Evolutionary conservation across 2,329 filamentous ascomycete genomes (phyloP).

Genomic region (Penicillium sp.): DNA sequence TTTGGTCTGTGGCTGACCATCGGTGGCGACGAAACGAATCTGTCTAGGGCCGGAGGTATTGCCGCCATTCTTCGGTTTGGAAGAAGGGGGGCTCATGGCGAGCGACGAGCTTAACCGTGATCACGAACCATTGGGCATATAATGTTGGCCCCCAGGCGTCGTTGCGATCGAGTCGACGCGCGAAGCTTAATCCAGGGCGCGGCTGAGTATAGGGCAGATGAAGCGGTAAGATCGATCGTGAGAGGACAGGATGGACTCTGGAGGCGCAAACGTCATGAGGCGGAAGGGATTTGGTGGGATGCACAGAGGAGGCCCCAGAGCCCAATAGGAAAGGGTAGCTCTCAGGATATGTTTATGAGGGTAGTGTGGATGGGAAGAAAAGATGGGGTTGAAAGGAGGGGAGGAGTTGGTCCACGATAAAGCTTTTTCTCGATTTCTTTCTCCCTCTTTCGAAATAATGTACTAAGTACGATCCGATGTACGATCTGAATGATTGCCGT

Average conservation of each 20-base stretch:
- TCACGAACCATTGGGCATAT: constrained; percentile 35
- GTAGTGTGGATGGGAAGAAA: neutral
- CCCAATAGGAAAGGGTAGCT: constrained; percentile 19
- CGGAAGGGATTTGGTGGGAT: constrained; percentile 5
- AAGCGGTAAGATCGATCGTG: constrained; percentile 15
- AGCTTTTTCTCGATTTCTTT: neutral
- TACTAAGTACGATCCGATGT: neutral
- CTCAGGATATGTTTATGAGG: neutral
- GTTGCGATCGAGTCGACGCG: constrained; percentile 2
- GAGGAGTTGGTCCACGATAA: neutral
- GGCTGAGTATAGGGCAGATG: constrained; percentile 7
- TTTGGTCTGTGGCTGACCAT: constrained; percentile 78
- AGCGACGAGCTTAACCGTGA: constrained; percentile 35
- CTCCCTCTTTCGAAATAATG: neutral
- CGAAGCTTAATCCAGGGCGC: constrained; percentile 2
- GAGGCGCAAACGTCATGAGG: constrained; percentile 20
- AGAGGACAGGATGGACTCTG: constrained; percentile 6
- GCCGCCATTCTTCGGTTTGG: constrained; percentile 37
- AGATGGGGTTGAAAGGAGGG: constrained; percentile 4
- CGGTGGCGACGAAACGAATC: constrained; percentile 79
- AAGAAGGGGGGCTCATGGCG: constrained; percentile 43
- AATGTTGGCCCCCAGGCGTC: constrained; percentile 1
- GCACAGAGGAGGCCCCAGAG: constrained; percentile 12
- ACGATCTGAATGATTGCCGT: neutral
- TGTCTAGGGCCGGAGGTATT: constrained; percentile 37